Evolutionary conservation across 805 yeast genomes (phyloP), one percentile per base, ranked within the genome.

Genomic region (Yarrowia sp.): DNA sequence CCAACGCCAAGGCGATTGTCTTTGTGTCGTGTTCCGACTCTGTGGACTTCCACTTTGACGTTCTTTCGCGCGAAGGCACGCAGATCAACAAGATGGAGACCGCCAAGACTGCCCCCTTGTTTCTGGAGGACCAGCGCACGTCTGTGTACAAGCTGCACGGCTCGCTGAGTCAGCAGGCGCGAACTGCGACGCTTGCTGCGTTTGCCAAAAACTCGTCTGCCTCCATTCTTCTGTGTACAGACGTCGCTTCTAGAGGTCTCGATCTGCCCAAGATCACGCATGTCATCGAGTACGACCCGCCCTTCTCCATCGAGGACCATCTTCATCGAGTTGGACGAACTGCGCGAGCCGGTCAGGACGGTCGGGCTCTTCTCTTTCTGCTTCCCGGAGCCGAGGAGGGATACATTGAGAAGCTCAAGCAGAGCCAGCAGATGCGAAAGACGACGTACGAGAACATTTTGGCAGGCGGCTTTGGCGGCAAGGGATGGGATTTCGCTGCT

Each of bases 251-350:
- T 32, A 84, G 99, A 76, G 99, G 99, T 65, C 79, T 94, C 65
- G 99, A 94, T 78, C 77, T 94, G 62, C 96, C 97, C 1, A 81
- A 84, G 56, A 90, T 94, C 63, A 83, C 94, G 46, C 83, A 86
- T 51, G 97, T 94, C 31, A 79, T 94, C 18, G 99, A 94, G 73
- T 87, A 85, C 68, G 99, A 94, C 71, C 97, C 99, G 2, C 97
- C 99, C 5, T 92, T 93, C 70, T 82, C 94, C 1, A 79, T 90
- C 5, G 97, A 91, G 65, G 99, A 94, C 71, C 99, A 94, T 79
- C 77, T 94, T 63, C 99, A 94, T 74, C 82, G 99, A 74, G 89
- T 92, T 62, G 99, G 99, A 61, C 85, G 99, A 77, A 91, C 98
- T 12, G 99, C 99, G 8, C 85, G 99, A 76, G 96, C 96, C n/a